Percentiles rank a stretch among this genome's conserved stretches.
phyloP scores from a whole-genome alignment of 2,329 filamentous ascomycete genomes.

The Colletotrichum eremochloae region DNA sequence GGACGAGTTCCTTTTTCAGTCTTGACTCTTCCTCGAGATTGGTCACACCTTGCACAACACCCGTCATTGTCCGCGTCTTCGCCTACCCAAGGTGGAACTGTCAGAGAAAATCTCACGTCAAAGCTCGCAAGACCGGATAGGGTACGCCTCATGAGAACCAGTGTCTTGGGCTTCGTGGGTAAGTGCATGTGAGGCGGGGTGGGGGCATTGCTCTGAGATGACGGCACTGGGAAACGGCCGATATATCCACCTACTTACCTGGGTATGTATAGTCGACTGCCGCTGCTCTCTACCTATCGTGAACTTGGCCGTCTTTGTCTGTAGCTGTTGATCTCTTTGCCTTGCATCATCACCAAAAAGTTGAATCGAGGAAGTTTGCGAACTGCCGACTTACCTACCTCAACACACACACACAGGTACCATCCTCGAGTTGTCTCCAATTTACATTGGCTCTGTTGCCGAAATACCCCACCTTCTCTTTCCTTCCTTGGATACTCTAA shows the following conservation, averaged over 20 bases:
- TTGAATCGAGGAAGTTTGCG: not conserved
- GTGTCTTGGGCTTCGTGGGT: slow-evolving; percentile 43
- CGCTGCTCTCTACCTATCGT: not conserved
- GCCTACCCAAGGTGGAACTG: slow-evolving; percentile 49
- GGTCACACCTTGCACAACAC: slow-evolving; percentile 51
- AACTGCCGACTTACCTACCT: not conserved
- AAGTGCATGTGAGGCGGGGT: slow-evolving; percentile 37
- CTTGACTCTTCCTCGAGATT: slow-evolving; percentile 17
- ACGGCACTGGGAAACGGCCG: not conserved
- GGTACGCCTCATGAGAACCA: slow-evolving; percentile 25
- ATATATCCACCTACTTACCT: slow-evolving; percentile 18
- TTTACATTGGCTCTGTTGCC: not conserved
- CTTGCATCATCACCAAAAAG: not conserved
- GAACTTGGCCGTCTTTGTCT: not conserved
- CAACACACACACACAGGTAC: not conserved
- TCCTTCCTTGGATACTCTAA: not conserved
- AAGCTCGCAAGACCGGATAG: slow-evolving; percentile 28
- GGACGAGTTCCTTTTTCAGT: slow-evolving; percentile 15
- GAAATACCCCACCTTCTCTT: slow-evolving; percentile 7
- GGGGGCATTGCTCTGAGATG: slow-evolving; percentile 3
- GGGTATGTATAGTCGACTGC: slow-evolving; percentile 18
- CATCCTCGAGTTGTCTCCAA: not conserved
- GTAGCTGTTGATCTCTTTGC: slow-evolving; percentile 1
- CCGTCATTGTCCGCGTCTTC: slow-evolving; percentile 52
- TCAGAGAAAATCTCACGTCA: slow-evolving; percentile 49